Base-by-base conservation (phyloP, 1,284 basidiomycete genomes). In the Inonotus hispidus region DNA sequence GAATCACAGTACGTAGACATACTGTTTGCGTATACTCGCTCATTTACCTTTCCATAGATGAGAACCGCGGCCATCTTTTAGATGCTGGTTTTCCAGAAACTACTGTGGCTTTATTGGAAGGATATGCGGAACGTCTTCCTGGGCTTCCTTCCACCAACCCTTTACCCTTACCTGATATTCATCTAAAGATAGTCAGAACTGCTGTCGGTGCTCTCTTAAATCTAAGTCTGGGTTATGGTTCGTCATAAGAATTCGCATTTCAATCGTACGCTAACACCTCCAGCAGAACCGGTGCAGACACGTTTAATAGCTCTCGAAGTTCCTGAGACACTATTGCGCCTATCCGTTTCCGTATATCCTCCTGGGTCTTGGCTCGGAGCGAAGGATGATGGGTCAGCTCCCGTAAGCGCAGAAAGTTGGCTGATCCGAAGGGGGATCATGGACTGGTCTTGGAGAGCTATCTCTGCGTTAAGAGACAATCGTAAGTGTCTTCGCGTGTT, bases 131-230 rank as follows among this genome's bases (percentile, higher is more conserved):
- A 39, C 72, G 73, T 14, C 71, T 87, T 23, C 77, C 80, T 11
- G 67, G 77, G 25, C 74, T 73, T 13, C 73, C 76, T 0, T 71
- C 73, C 47, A 54, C 67, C 29, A 71, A 72, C 49, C 82, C 83
- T 16, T 70, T 83, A 16, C 73, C 80, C 21, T 72, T 89, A 25
- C 76, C 82, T 49, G 75, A 81, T 56, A 71, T 79, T 8, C 84
- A 92, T 68, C 79, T 93, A 43, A 87, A 82, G 68, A 77, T 93
- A 61, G 77, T 93, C 56, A 85, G 86, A 68, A 92, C 90, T 3
- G 82, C 88, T 3, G 81, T 93, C 59, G 93, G 92, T 2, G 87
- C 89, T 6, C 76, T 95, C 29, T 73, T 95, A 54, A 95, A 95
- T 68, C 82, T 87, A 21, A 87, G 87, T 65, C 78, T 94, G 59